Conservation (phyloP, 225 moss, liverwort and hornwort genomes). For the Antitrichia curtipendula region DNA sequence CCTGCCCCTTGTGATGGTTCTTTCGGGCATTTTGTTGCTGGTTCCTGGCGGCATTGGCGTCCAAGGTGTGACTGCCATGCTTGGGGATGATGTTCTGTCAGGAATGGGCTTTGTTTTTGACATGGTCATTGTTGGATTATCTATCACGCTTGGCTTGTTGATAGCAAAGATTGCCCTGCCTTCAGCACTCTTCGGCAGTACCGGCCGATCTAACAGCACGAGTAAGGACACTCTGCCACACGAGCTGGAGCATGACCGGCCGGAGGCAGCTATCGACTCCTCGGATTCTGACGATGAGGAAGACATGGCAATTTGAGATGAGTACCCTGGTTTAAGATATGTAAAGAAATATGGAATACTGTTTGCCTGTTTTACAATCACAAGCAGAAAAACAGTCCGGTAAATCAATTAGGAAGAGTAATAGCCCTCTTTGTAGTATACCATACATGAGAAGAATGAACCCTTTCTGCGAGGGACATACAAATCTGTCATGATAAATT, state of each 20-base stretch:
- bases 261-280: not conserved
- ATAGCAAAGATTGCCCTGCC: conserved; percentile 50
- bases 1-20: conserved; percentile 59
- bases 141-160: conserved; percentile 56
- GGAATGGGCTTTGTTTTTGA: conserved; percentile 66
- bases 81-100: conserved; percentile 54
- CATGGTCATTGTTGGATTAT: conserved; percentile 54
- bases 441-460: not conserved
- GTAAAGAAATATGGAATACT: not conserved
- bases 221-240: conserved; percentile 18
- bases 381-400: not conserved
- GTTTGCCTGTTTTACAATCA: not conserved
- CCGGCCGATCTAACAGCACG: not conserved
- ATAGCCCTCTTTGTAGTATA: not conserved
- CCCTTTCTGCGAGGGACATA: not conserved
- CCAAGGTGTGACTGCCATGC: conserved; percentile 48
- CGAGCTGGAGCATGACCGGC: conserved; percentile 14
- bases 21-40: conserved; percentile 57
- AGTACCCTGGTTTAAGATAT: not conserved
- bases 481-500: not conserved
- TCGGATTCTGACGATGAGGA: conserved; percentile 2
- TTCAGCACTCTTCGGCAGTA: conserved; percentile 31
- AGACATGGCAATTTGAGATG: not conserved
- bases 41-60: conserved; percentile 70
- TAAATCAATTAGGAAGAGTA: not conserved